Evolutionary conservation across 176 grass and related monocot genomes (phyloP), one percentile per base, ranked within the genome.

Genomic region (Carex myosuroides): DNA sequence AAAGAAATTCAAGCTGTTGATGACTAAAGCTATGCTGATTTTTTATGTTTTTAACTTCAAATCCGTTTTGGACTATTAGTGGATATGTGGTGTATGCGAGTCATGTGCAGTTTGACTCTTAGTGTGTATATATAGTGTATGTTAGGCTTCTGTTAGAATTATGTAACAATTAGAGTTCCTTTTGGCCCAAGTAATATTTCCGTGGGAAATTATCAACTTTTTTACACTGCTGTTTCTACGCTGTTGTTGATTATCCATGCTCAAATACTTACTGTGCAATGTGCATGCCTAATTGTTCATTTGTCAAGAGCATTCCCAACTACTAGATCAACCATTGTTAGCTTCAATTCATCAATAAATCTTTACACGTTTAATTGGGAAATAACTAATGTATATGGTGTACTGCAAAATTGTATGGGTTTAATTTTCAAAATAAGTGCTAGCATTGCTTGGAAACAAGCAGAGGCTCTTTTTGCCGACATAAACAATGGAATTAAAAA

Each of bases 1-100:
- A 86, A 81, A 58, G 85, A 48, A 69, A 39, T 86, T 79, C 41
- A 13, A 76, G 69, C 56, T 46, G 55, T 60, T 46, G 54, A 32
- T 41, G 83, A 75, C 14, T 53, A 61, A 68, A 86, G 59, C 41
- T 86, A 29, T 33, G 42, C 13, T 42, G 71, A 69, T 54, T 70
- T 61, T 35, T 29, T 71, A 22, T 44, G 32, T 72, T 56, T 57
- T 58, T 54, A 37, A 70, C 20, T 39, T 84, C 22, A 10, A 10
- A 58, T 70, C 65, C 46, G 22, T 33, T 44, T 17, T n/a, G 52
- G 50, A 80, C n/a, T 59, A 32, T 63, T 81, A 30, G 39, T 14
- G 61, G 20, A 29, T 52, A 82, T 53, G 21, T 81, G 32, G 42
- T 44, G 78, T 41, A 79, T 79, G 46, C 24, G 59, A 79, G 6